Conservation (phyloP, 2,329 filamentous ascomycete species). For the Eurotiales sp. region DNA sequence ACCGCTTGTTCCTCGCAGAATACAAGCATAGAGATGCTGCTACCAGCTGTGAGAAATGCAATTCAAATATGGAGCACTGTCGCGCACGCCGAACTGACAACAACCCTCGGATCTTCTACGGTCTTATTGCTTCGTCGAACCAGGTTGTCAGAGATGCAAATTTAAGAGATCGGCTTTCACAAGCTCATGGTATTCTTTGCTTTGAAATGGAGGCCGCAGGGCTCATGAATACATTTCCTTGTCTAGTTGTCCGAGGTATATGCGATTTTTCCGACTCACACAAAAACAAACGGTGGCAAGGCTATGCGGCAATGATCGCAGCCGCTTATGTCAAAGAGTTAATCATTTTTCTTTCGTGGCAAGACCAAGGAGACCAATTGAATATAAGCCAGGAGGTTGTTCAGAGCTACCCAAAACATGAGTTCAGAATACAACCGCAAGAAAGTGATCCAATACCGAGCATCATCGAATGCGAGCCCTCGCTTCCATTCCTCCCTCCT, state of each 20-base stretch:
- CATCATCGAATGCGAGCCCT: neutral
- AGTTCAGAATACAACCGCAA: neutral
- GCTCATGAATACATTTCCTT: conserved; percentile 16
- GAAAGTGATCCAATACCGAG: neutral
- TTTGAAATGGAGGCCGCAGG: neutral
- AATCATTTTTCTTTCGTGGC: neutral
- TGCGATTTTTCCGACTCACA: conserved; percentile 21
- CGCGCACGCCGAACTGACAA: neutral
- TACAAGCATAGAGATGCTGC: neutral
- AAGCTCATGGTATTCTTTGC: neutral
- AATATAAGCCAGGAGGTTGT: neutral
- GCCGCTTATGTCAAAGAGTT: neutral
- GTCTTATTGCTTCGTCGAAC: conserved; percentile 18
- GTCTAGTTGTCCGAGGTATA: conserved; percentile 19
- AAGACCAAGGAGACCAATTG: neutral
- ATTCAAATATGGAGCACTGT: neutral
- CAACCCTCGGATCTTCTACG: conserved; percentile 13
- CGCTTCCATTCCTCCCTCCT: neutral
- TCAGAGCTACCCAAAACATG: neutral
- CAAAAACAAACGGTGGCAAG: conserved; percentile 9
- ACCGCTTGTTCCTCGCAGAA: neutral
- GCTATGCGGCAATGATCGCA: conserved; percentile 5
- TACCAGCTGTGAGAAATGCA: neutral
- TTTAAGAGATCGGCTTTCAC: neutral
- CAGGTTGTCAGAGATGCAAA: conserved; percentile 14